Evolutionary conservation across 768 basidiomycete species (phyloP).

Genomic region (Cystofilobasidium capitatum): DNA sequence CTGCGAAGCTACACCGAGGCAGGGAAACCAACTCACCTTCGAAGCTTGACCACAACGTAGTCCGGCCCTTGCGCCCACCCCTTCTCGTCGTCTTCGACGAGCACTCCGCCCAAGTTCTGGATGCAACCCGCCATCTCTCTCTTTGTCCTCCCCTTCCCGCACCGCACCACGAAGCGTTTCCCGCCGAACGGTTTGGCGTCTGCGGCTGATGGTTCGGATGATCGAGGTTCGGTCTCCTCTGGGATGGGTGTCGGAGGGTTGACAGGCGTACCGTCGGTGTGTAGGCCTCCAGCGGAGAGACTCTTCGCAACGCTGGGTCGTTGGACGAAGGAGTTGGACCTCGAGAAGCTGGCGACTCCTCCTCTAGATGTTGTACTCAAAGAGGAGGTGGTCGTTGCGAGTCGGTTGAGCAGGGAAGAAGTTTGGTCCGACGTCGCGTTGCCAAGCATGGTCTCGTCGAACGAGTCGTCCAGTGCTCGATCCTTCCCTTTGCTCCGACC

Average conservation of each 20-base stretch:
- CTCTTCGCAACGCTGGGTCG: neutral
- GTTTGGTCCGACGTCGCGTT: neutral
- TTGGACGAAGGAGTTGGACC: slow-evolving; percentile 2
- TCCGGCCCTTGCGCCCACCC: slow-evolving; percentile 6
- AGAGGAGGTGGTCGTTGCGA: neutral
- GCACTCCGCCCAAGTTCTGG: slow-evolving; percentile 3
- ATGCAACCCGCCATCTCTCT: slow-evolving; percentile 10
- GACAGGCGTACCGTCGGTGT: neutral
- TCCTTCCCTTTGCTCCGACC: neutral
- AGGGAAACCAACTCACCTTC: neutral
- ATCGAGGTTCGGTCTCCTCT: neutral
- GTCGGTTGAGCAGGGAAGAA: neutral
- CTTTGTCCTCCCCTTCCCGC: slow-evolving; percentile 2
- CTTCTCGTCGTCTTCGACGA: slow-evolving; percentile 12
- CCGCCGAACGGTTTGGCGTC: slow-evolving; percentile 6
- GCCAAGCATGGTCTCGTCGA: neutral
- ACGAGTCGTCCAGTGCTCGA: neutral
- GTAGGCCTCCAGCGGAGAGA: neutral
- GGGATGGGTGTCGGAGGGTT: neutral
- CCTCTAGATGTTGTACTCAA: neutral
- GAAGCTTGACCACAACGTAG: slow-evolving; percentile 17
- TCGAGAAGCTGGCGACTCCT: neutral
- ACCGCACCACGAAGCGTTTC: neutral
- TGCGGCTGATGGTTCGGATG: neutral
- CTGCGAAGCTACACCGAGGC: neutral